Evolutionary conservation across 371 early-diverging fungal species (phyloP).

Genomic region (Zychaea mexicana): DNA sequence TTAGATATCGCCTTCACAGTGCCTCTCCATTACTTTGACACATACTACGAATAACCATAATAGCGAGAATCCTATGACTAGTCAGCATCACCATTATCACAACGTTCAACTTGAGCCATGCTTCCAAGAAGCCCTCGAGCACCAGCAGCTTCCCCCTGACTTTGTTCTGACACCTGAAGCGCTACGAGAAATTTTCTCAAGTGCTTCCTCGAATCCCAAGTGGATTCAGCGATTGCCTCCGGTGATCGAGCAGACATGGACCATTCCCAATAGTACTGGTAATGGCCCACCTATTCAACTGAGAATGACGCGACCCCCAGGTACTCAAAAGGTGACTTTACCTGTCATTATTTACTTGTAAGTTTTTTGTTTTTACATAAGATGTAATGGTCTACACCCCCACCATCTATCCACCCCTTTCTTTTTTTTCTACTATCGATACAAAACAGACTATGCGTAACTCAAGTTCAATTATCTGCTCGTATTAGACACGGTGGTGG

Average conservation of each 20-base stretch:
- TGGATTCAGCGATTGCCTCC: not conserved
- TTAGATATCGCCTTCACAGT: no score
- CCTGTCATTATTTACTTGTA: slow-evolving; percentile 11
- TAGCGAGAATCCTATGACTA: no score
- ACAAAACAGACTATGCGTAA: no score
- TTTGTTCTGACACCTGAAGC: not conserved
- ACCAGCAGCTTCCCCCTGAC: not conserved
- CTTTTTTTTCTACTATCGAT: not conserved
- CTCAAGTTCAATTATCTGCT: no score
- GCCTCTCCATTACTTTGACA: no score
- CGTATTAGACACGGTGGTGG: slow-evolving; percentile 20
- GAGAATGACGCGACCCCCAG: slow-evolving; percentile 3
- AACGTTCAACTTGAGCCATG: no score
- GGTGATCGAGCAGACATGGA: not conserved
- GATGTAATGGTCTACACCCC: no score
- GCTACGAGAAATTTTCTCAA: not conserved
- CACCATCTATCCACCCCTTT: not conserved
- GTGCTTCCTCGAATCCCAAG: not conserved
- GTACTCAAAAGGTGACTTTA: slow-evolving; percentile 6
- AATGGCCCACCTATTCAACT: not conserved
- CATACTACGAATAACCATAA: no score
- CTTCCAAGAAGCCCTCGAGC: not conserved
- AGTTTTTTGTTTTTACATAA: not conserved
- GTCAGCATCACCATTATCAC: no score
- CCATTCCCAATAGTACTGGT: not conserved